Conservation (phyloP, 1,284 basidiomycete species). For the Phaffia rhodozyma region DNA sequence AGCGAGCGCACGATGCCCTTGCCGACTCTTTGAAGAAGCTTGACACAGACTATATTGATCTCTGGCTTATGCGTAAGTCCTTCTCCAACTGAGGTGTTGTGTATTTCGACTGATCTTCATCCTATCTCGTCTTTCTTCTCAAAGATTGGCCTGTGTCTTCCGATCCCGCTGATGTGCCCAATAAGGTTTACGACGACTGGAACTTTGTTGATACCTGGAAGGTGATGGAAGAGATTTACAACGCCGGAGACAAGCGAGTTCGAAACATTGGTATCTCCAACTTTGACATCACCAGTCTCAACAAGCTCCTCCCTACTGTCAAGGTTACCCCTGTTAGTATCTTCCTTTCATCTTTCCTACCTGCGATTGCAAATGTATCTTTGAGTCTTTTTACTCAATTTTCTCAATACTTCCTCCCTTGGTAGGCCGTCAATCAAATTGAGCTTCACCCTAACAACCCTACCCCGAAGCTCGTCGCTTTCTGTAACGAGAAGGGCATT, state of each 20-base stretch:
- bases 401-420: too few relatives aligned
- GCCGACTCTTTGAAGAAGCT: slow-evolving; percentile 59
- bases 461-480: slow-evolving; percentile 19
- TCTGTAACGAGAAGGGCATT: slow-evolving; percentile 21
- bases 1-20: slow-evolving; percentile 50
- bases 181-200: background rate
- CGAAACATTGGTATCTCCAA: slow-evolving; percentile 52
- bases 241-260: slow-evolving; percentile 41
- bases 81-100: slow-evolving; percentile 21
- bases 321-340: slow-evolving; percentile 52
- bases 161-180: background rate
- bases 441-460: slow-evolving; percentile 17
- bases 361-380: too few relatives aligned
- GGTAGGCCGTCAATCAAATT: background rate
- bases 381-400: too few relatives aligned
- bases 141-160: background rate
- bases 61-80: slow-evolving; percentile 57
- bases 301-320: slow-evolving; percentile 50
- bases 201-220: background rate
- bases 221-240: slow-evolving; percentile 24
- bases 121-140: slow-evolving; percentile 21
- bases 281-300: slow-evolving; percentile 54
- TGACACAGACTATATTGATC: slow-evolving; percentile 60
- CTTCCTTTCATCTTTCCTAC: slow-evolving; percentile 19
- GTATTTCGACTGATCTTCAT: background rate